These are phyloP conservation scores for Silene vulgaris DNA, from an alignment of 179 eudicot genomes.

Conservation along the genomic window DNA sequence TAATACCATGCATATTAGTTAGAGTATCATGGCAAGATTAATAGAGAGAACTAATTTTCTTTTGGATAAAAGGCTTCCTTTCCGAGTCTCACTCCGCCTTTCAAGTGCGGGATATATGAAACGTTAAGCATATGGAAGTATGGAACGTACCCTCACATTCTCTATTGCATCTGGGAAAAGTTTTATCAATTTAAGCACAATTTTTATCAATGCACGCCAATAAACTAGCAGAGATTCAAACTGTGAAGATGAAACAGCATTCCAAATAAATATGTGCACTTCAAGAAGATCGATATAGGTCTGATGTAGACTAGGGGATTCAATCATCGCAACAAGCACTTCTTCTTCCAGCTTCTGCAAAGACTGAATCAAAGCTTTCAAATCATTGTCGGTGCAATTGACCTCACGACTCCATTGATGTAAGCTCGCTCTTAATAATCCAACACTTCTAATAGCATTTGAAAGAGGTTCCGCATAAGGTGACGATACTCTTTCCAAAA, in stretches of 20 bases:
- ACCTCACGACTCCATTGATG: slow-evolving; percentile 67
- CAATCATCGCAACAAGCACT: slow-evolving; percentile 51
- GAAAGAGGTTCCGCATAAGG: slow-evolving; percentile 35
- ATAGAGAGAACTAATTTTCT: not conserved
- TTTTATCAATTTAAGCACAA: slow-evolving; percentile 41
- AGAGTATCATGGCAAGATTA: not conserved
- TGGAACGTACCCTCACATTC: slow-evolving; percentile 44
- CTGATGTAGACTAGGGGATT: slow-evolving; percentile 42
- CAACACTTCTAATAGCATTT: slow-evolving; percentile 49
- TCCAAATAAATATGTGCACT: slow-evolving; percentile 72
- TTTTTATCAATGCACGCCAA: slow-evolving; percentile 64
- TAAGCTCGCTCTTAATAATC: slow-evolving; percentile 53
- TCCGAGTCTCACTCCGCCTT: not conserved
- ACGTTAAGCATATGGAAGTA: not conserved
- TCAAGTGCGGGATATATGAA: not conserved
- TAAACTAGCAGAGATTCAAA: slow-evolving; percentile 42
- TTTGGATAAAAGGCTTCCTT: not conserved
- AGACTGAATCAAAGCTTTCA: slow-evolving; percentile 41
- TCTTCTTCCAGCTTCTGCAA: slow-evolving; percentile 54
- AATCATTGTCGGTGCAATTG: slow-evolving; percentile 28
- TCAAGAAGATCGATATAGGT: slow-evolving; percentile 52
- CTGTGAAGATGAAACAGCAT: slow-evolving; percentile 36
- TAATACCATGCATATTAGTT: not conserved
- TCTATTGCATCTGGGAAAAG: slow-evolving; percentile 51
- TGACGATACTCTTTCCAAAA: slow-evolving; percentile 24